Evolutionary conservation across 2,329 filamentous ascomycete genomes (phyloP), one percentile per base, ranked within the genome.

Genomic region (Elsinoe fawcettii): DNA sequence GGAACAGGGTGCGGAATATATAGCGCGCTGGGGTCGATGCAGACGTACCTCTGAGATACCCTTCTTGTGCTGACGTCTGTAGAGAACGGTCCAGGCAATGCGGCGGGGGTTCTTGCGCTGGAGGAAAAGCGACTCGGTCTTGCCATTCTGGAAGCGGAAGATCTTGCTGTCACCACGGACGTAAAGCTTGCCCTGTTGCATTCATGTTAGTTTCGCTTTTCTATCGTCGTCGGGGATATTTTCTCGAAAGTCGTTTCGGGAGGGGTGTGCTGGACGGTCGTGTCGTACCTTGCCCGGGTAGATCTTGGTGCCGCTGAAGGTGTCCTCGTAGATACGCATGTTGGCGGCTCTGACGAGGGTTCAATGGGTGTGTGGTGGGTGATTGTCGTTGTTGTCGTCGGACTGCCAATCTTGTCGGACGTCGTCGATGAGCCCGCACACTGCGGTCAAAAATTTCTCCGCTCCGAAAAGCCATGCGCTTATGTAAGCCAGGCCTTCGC

Each of bases 51-150:
- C 93, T 84, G 92, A 95, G 81, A 97, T 95, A 87, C 93, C 93
- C 90, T 99, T 99, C 84, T 91, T 93, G 87, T 96, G 92, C 82
- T 95, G 89, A 80, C 92, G 88, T 78, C 93, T 87, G 89, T 89
- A 99, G 66, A 99, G 88, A 71, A 91, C 86, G 68, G 93, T 99
- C 93, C 93, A 99, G 69, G 92, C 86, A 78, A 99, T 97, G 77
- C 92, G 90, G 79, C 93, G 92, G 76, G 93, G 93, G 86, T 99
- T 99, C 90, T 99, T 99, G 84, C 93, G 92, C 85, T 99, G 93
- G 70, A 97, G 89, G 86, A 99, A 99, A 69, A 99, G 89, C 68
- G 90, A 96, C 82, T 99, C 93, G 80, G 90, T 92, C 83, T 99
- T 99, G 83, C 93, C 90, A 81, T 95, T 96, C 81, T 96, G 90